Evolutionary conservation across 2,329 filamentous ascomycete species (phyloP), one percentile per base, ranked within the genome.

Genomic region (Metarhizium brunneum): DNA sequence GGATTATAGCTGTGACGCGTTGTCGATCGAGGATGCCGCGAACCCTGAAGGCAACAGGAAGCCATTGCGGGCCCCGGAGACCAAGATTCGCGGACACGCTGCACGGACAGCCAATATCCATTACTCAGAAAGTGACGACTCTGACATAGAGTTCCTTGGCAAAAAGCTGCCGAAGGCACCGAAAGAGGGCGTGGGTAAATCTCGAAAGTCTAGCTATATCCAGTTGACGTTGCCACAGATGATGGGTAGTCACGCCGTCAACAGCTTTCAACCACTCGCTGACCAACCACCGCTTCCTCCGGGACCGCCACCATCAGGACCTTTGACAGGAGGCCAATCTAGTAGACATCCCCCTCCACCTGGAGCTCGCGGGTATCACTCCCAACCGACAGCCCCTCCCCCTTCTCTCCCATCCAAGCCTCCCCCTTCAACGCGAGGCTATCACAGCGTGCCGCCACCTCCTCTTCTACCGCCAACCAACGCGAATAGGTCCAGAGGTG

Each of bases 111-210:
- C 73, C 57, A 68, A 70, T 54, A 62, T 77, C 55, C 68, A 74
- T 60, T 76, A 75, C 57, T 75, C 73, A n/a, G 75, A 77, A 62
- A 73, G 70, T 42, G 75, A 74, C 48, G 74, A 76, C 52, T 76
- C 76, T 7, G 75, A 77, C 20, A 65, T 69, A 20, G 72, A 75
- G 45, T 76, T 77, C 56, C 66, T 76, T 38, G 69, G 71, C 11
- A 65, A 66, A 43, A 68, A 64, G 36, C 56, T 62, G 38, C 65
- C 70, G 13, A 65, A 68, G 60, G 67, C 65, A 54, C 65, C 59
- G 53, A 57, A 59, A 10, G 64, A 58, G 29, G 45, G 42, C 4
- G 51, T 66, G 10, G 71, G 71, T 8, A 66, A 68, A 56, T 74
- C 74, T 56, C 69, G 68, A 38, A 63, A 74, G 65, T 65, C 72